These are phyloP conservation scores for Solanum appendiculatum DNA, from an alignment of 257 asterid genomes.

Conservation along the genomic window DNA sequence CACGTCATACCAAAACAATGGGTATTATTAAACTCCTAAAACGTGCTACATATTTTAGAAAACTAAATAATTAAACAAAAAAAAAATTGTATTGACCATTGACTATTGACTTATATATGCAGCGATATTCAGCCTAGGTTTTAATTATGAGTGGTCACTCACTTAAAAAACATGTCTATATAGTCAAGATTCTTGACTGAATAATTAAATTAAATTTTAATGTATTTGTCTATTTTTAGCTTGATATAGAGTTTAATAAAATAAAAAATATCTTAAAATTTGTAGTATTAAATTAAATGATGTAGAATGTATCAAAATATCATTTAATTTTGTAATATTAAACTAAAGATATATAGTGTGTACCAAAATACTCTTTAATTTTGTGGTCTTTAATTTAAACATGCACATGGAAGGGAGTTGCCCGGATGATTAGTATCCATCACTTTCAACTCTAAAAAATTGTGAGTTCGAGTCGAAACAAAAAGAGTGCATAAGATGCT, in stretches of 20 bases:
- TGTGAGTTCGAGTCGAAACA: not conserved
- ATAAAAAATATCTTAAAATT: not conserved
- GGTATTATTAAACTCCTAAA: not conserved
- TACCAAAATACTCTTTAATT: not conserved
- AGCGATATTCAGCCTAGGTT: not conserved
- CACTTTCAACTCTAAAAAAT: rapidly evolving
- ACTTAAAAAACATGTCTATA: not conserved
- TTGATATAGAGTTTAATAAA: not conserved
- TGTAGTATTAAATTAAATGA: not conserved
- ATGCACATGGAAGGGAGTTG: not conserved
- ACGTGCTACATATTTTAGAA: not conserved
- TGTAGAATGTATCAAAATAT: not conserved
- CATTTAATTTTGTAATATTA: not conserved
- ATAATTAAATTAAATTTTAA: not conserved
- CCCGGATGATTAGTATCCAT: rapidly evolving
- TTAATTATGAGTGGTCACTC: not conserved
- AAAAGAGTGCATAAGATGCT: not conserved
- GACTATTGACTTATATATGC: not conserved
- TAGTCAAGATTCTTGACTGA: not conserved
- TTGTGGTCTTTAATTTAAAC: not conserved
- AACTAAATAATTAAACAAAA: not conserved
- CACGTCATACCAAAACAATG: not conserved
- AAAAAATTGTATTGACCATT: not conserved
- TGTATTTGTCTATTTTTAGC: not conserved
- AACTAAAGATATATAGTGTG: not conserved